Conservation (phyloP, 495 filamentous ascomycete species). For the Lophiotrema nucula region DNA sequence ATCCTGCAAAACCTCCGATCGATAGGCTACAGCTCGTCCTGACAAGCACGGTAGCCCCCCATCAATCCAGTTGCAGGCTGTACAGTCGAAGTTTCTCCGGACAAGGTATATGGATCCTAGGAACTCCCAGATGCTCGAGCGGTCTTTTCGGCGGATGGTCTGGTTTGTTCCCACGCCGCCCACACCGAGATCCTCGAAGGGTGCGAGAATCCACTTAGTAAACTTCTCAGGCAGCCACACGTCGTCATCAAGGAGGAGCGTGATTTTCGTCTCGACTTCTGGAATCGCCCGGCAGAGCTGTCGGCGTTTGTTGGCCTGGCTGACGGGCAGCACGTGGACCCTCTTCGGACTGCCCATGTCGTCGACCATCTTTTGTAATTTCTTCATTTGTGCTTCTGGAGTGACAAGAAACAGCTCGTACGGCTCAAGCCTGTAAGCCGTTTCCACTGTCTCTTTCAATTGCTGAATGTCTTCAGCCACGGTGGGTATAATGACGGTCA, state of each 20-base stretch:
- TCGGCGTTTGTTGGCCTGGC: slow-evolving; percentile 71
- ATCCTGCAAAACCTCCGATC: slow-evolving; percentile 75
- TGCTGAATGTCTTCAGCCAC: slow-evolving; percentile 62
- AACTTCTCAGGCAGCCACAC: slow-evolving; percentile 77
- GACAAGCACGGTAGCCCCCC: slow-evolving; percentile 87
- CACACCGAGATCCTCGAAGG: slow-evolving; percentile 73
- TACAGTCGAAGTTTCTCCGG: slow-evolving; percentile 84
- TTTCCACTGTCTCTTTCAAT: slow-evolving; percentile 59
- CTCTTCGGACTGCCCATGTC: slow-evolving; percentile 46
- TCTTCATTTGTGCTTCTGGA: slow-evolving; percentile 60
- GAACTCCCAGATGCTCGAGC: slow-evolving; percentile 68
- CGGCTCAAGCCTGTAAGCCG: slow-evolving; percentile 57
- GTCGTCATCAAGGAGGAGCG: slow-evolving; percentile 83
- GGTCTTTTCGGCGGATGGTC: slow-evolving; percentile 63
- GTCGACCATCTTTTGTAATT: slow-evolving; percentile 52
- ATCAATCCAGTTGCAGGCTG: slow-evolving; percentile 79
- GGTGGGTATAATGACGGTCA: slow-evolving; percentile 72
- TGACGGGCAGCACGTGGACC: slow-evolving; percentile 40
- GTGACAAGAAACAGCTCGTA: slow-evolving; percentile 62
- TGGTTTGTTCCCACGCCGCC: slow-evolving; percentile 85
- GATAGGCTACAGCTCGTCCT: slow-evolving; percentile 80
- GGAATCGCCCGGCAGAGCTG: slow-evolving; percentile 82
- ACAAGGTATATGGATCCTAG: slow-evolving; percentile 81
- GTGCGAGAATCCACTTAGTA: slow-evolving; percentile 78
- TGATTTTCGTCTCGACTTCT: slow-evolving; percentile 69